Percentiles rank a stretch among this genome's conserved stretches.
Conservation (phyloP, 345 rosid species). For the Cardamine resedifolia region DNA sequence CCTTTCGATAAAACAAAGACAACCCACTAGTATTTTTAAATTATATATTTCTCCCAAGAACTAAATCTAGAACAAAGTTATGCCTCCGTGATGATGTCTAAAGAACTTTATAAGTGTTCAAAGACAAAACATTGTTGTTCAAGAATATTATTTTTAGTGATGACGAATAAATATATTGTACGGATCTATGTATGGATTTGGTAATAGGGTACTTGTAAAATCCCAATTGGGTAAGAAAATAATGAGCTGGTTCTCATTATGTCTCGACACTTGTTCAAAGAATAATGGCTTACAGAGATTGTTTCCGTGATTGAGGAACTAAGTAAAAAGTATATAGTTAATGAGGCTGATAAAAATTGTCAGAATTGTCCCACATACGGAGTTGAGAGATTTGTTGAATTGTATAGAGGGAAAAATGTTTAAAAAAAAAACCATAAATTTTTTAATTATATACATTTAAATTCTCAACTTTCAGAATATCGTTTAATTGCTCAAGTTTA, state of each 20-base stretch:
- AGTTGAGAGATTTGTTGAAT: too few species aligned
- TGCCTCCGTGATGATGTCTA: conserved; percentile 31
- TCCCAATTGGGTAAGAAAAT: conserved; percentile 33
- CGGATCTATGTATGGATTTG: conserved; percentile 39
- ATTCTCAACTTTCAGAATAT: too few species aligned
- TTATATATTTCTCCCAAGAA: conserved; percentile 4
- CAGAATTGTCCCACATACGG: too few species aligned
- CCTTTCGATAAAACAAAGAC: conserved; percentile 24
- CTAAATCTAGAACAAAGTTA: conserved; percentile 24
- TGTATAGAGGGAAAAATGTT: too few species aligned
- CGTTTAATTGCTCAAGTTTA: too few species aligned
- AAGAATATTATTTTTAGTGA: conserved; percentile 32
- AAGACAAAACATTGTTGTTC: conserved; percentile 33
- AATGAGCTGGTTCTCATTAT: conserved; percentile 34
- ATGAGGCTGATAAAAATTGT: too few species aligned
- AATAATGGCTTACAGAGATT: conserved; percentile 32
- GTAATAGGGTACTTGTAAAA: conserved; percentile 34
- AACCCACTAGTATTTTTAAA: conserved; percentile 29
- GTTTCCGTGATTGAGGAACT: conserved; percentile 33
- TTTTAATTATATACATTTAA: too few species aligned
- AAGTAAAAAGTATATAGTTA: background rate
- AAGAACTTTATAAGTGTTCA: conserved; percentile 18
- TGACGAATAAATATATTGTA: conserved; percentile 32
- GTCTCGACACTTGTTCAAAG: conserved; percentile 29
- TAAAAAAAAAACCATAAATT: too few species aligned